Percentiles rank a stretch among this genome's conserved stretches.
Evolutionary conservation across 371 early-diverging fungal genomes (phyloP).

Genomic region (Rhizopus microsporus): DNA sequence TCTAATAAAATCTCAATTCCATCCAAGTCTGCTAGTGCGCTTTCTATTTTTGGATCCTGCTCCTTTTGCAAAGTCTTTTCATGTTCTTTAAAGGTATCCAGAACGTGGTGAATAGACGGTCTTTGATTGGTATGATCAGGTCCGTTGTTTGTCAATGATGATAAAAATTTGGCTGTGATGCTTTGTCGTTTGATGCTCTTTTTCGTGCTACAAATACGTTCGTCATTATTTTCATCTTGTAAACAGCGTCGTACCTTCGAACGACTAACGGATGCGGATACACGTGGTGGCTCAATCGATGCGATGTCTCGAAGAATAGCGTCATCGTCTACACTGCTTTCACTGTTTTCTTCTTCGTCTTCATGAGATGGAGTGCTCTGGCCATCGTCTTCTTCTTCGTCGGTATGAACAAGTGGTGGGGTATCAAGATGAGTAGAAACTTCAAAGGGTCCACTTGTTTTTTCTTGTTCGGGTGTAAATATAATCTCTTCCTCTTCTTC

Average conservation of each 20-base stretch:
- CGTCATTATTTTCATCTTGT: constrained; percentile 2
- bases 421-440: constrained; percentile 27
- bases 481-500: constrained; percentile 48
- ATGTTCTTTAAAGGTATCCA: constrained; percentile 14
- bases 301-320: constrained; percentile 36
- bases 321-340: constrained; percentile 45
- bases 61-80: constrained; percentile 1
- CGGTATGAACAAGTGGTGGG: constrained; percentile 1
- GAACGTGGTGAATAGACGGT: constrained; percentile 25
- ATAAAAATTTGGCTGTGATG: constrained; percentile 44
- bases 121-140: background rate
- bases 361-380: constrained; percentile 31
- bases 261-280: constrained; percentile 37
- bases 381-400: constrained; percentile 29
- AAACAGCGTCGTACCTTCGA: constrained; percentile 20
- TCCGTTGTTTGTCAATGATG: constrained; percentile 18
- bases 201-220: background rate
- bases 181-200: constrained; percentile 39
- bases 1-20: constrained; percentile 35
- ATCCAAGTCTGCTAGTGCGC: constrained; percentile 33
- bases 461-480: constrained; percentile 39
- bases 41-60: constrained; percentile 11
- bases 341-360: constrained; percentile 34
- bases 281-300: constrained; percentile 36
- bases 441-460: constrained; percentile 32